Conservation (phyloP, 148 eudicot species). For the Nyssa sinensis region DNA sequence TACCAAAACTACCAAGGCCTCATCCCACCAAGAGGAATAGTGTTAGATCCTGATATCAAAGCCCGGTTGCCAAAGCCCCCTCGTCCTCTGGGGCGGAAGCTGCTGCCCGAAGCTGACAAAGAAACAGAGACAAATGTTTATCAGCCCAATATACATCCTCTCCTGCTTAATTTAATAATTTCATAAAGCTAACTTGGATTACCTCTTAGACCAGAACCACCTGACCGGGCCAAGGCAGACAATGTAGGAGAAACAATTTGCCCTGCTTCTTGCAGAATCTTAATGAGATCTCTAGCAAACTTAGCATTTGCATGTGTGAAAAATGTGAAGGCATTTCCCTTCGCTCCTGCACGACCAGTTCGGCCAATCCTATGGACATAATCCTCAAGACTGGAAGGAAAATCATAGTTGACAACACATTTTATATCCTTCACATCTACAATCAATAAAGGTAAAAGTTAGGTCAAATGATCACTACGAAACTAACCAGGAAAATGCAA, state of each 20-base stretch:
- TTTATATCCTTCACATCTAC: conserved; percentile 99
- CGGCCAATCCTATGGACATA: conserved; percentile 97
- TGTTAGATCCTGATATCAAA: conserved; percentile 61
- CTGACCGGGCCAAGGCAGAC: conserved; percentile 61
- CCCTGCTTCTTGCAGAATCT: conserved; percentile 91
- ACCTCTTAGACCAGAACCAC: conserved; percentile 59
- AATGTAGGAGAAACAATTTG: conserved; percentile 73
- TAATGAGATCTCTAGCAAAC: conserved; percentile 70
- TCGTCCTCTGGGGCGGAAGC: conserved; percentile 86
- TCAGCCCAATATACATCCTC: neutral
- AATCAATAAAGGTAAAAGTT: conserved; percentile 14
- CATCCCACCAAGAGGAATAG: conserved; percentile 54
- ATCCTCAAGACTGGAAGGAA: conserved; percentile 88
- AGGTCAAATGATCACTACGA: neutral
- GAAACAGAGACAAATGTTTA: neutral
- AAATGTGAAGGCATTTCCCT: conserved; percentile 83
- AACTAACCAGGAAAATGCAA: conserved; percentile 16
- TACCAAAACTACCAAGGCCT: conserved; percentile 50
- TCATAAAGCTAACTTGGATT: conserved; percentile 5
- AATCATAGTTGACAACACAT: conserved; percentile 92
- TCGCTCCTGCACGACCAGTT: conserved; percentile 98
- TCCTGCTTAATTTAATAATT: neutral
- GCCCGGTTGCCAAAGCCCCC: conserved; percentile 81
- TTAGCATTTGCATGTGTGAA: conserved; percentile 86
- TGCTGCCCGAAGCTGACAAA: conserved; percentile 55